Evolutionary conservation across 2,329 filamentous ascomycete species (phyloP), one percentile per base, ranked within the genome.

Genomic region (Phoma sp.): DNA sequence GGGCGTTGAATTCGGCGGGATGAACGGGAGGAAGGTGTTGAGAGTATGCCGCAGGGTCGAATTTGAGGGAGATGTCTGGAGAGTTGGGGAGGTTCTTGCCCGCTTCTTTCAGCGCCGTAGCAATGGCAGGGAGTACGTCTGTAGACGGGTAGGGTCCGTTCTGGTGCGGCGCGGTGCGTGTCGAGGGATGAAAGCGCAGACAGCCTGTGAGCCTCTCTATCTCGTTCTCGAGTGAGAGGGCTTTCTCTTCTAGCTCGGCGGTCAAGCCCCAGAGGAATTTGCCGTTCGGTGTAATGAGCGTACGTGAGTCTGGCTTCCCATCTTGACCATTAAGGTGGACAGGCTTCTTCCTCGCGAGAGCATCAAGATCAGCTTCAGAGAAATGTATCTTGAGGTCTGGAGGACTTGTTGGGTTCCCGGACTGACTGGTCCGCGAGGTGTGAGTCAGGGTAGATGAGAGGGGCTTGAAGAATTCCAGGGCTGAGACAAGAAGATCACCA

Each of bases 221-320:
- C 10, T 67, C 62, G 40, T 80, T 78, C 71, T 93, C 90, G 4
- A 93, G 80, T 45, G 85, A 80, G 9, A 93, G 77, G 61, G 89
- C 93, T 4, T 83, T 82, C 30, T 87, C 80, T 67, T 93, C 89
- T 58, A 93, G 86, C 37, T 88, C 84, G 4, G 82, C 76, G 1
- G 82, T 86, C 48, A 95, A 75, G 53, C 89, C 88, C 60, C 88
- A 86, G n/a, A 93, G 80, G 68, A 89, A 90, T 58, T 90, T 87
- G 9, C 90, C 89, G 57, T 89, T 86, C 0, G 89, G 88, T 0
- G 89, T 92, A 47, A 93, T 84, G 61, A 93, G 82, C 59, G 89
- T 86, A 24, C 88, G 82, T 1, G 77, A 76, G 55, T 78, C 79
- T 25, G 73, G 61, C n/a, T 72, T 75, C 29, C 71, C 74, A 23